Conservation (phyloP, 1,284 basidiomycete genomes). For the Golubevia pallescens region DNA sequence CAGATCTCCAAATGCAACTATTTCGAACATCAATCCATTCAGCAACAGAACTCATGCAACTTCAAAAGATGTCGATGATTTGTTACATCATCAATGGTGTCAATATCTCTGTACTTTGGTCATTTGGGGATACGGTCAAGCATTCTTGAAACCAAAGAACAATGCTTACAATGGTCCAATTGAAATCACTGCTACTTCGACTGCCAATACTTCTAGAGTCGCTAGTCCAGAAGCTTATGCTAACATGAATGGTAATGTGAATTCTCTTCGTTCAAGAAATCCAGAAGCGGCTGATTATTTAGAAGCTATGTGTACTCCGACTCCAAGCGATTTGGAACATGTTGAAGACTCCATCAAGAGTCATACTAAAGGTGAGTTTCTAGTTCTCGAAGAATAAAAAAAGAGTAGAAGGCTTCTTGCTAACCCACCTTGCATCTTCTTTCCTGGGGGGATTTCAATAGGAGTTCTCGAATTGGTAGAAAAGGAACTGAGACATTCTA, state of each 20-base stretch:
- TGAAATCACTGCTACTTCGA: constrained; percentile 8
- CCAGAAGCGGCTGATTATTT: neutral
- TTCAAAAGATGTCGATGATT: constrained; percentile 21
- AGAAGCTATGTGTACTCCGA: constrained; percentile 6
- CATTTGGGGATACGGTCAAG: constrained; percentile 41
- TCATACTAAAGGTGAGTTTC: constrained; percentile 19
- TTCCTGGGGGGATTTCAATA: neutral
- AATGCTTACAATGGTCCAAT: constrained; percentile 6
- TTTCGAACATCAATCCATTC: neutral
- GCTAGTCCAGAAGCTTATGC: constrained; percentile 15
- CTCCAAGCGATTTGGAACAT: constrained; percentile 6
- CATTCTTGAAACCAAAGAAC: constrained; percentile 20
- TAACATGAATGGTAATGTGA: too few species aligned
- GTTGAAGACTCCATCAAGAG: constrained; percentile 28
- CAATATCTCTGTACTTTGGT: constrained; percentile 39
- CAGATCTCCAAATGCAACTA: constrained; percentile 27
- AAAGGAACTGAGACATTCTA: constrained; percentile 27
- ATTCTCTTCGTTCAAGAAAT: constrained; percentile 1
- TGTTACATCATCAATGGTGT: constrained; percentile 37
- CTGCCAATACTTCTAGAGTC: constrained; percentile 19
- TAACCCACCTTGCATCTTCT: neutral
- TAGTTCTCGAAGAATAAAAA: too few species aligned
- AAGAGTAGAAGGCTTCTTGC: neutral
- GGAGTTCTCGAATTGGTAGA: constrained; percentile 41
- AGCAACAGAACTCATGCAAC: neutral